These are phyloP conservation scores for Fusarium oligoseptatum DNA, from an alignment of 2,329 filamentous ascomycete species.

Conservation along the genomic window DNA sequence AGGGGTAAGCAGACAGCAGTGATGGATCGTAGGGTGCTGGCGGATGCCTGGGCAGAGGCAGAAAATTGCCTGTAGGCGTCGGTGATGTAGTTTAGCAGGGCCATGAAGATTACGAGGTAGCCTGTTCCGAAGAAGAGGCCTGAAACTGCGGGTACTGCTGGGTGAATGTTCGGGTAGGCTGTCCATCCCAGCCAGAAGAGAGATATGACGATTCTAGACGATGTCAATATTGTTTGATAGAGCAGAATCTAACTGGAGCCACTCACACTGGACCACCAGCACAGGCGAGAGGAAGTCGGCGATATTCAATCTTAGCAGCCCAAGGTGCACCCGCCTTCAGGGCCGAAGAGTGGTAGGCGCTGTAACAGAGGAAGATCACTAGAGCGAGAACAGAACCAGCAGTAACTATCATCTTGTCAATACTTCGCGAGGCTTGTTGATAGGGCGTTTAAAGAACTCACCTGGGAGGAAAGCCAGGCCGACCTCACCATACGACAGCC, in stretches of 20 bases:
- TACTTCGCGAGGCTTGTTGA: rapidly evolving
- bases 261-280: constrained; percentile 16
- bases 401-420: background rate
- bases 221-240: background rate
- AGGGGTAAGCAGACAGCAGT: constrained; percentile 22
- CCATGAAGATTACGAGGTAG: background rate
- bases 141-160: background rate
- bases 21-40: constrained; percentile 16
- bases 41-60: constrained; percentile 16
- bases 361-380: constrained; percentile 26
- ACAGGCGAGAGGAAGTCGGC: constrained; percentile 34
- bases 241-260: rapidly evolving
- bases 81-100: constrained; percentile 17
- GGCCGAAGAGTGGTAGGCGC: constrained; percentile 17
- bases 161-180: background rate
- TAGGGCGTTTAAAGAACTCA: background rate
- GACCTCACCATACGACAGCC: background rate
- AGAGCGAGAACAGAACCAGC: constrained; percentile 7
- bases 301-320: constrained; percentile 29
- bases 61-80: constrained; percentile 21
- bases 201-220: constrained; percentile 12
- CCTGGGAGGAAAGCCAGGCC: background rate
- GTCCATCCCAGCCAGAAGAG: constrained; percentile 42
- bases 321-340: constrained; percentile 15
- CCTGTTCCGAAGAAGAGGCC: background rate